These are phyloP conservation scores for Citrus unshiu DNA, from an alignment of 345 rosid species.

Conservation along the genomic window DNA sequence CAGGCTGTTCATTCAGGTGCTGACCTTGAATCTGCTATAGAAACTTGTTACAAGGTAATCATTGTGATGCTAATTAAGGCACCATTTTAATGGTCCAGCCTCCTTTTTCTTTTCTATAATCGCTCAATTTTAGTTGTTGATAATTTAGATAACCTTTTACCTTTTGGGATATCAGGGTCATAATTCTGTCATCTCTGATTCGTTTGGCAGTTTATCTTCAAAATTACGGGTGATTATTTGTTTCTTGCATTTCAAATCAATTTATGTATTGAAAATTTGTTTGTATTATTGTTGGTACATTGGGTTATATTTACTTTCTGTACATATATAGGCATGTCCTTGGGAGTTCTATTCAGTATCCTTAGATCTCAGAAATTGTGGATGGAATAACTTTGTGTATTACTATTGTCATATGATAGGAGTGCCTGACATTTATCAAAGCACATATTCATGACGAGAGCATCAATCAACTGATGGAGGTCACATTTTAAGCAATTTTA, in stretches of 20 bases:
- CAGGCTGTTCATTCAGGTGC: conserved; percentile 44
- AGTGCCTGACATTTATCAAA: conserved; percentile 31
- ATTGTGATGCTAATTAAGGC: not conserved
- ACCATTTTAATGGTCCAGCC: not conserved
- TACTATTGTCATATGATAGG: conserved; percentile 20
- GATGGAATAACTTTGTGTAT: conserved; percentile 1
- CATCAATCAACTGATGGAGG: conserved; percentile 36
- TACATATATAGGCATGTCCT: not conserved
- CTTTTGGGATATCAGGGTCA: conserved; percentile 22
- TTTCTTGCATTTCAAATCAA: not conserved
- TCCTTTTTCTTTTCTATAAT: not conserved
- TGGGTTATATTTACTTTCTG: not conserved
- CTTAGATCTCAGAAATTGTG: not conserved
- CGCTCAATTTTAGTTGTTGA: conserved; percentile 7
- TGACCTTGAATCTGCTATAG: conserved; percentile 44
- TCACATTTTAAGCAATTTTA: conserved; percentile 14
- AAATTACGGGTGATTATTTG: conserved; percentile 25
- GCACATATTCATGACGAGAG: conserved; percentile 26
- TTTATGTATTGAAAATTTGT: not conserved
- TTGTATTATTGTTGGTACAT: not conserved
- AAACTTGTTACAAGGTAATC: conserved; percentile 33
- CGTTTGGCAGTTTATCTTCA: conserved; percentile 15
- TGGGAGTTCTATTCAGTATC: not conserved
- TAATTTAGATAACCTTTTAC: not conserved
- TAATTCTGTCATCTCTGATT: not conserved